A percentile compares a stretch with the other conserved stretches of the same genome.
Conservation (phyloP, 768 basidiomycete species). For the Glaciozyma martinii region DNA sequence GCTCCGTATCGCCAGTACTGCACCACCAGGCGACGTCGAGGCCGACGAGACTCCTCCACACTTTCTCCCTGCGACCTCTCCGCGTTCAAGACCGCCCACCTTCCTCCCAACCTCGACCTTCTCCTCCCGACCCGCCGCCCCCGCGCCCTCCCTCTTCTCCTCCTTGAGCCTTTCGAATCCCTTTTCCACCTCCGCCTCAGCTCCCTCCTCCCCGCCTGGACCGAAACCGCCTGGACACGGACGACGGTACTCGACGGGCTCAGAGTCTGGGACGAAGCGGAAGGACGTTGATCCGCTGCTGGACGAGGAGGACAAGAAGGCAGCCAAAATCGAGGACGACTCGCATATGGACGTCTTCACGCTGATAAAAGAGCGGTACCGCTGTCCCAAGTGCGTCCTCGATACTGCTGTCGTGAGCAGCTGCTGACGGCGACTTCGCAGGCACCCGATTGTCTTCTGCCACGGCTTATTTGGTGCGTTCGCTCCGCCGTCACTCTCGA, state of each 20-base stretch:
- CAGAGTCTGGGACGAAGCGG: neutral
- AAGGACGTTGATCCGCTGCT: conserved; percentile 14
- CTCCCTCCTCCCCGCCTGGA: neutral
- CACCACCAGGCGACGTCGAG: too few relatives aligned
- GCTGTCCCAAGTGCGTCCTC: conserved; percentile 51
- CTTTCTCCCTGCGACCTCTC: neutral
- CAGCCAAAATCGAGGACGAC: conserved; percentile 11
- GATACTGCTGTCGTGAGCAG: too few relatives aligned
- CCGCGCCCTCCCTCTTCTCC: conserved; percentile 9
- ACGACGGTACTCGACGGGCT: neutral
- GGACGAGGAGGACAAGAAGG: conserved; percentile 6
- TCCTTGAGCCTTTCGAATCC: conserved; percentile 22
- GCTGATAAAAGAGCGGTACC: conserved; percentile 40
- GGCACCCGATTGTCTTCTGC: conserved; percentile 79
- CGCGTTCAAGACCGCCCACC: neutral
- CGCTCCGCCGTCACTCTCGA: neutral
- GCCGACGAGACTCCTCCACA: neutral
- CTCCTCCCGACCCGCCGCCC: neutral
- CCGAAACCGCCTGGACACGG: neutral
- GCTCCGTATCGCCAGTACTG: neutral
- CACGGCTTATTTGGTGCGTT: conserved; percentile 63
- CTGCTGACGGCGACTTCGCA: too few relatives aligned
- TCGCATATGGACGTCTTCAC: conserved; percentile 24
- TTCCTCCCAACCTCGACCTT: neutral
- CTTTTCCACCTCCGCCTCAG: conserved; percentile 6